phyloP scores from a whole-genome alignment of 768 basidiomycete species.

The Leccinum longicurvipes region DNA sequence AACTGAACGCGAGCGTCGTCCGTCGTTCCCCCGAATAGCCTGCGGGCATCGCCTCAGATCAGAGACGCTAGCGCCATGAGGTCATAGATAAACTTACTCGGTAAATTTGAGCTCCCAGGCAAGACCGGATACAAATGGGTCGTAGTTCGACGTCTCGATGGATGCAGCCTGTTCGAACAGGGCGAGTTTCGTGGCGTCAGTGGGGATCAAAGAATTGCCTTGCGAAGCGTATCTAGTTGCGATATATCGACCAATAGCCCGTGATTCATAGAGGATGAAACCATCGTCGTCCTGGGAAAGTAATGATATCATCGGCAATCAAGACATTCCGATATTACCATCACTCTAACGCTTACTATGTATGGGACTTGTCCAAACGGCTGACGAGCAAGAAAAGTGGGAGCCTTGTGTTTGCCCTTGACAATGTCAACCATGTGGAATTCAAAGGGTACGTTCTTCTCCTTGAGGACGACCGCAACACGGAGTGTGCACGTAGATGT shows the following conservation, averaged over 20 bases:
- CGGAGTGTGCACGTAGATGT: slow-evolving; percentile 47
- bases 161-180: slow-evolving; percentile 35
- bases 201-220: slow-evolving; percentile 36
- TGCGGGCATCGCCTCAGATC: not conserved
- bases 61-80: not conserved
- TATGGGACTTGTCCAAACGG: slow-evolving; percentile 40
- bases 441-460: slow-evolving; percentile 55
- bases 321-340: not conserved
- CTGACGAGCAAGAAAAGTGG: slow-evolving; percentile 14
- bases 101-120: not conserved
- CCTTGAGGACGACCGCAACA: slow-evolving; percentile 49
- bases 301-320: not conserved
- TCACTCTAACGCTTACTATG: slow-evolving; percentile 13
- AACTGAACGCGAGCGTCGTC: slow-evolving; percentile 28
- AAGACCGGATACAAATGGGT: slow-evolving; percentile 41
- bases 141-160: slow-evolving; percentile 40
- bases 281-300: slow-evolving; percentile 29
- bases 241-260: slow-evolving; percentile 37
- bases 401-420: slow-evolving; percentile 35
- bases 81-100: not conserved
- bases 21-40: slow-evolving; percentile 23
- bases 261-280: slow-evolving; percentile 25
- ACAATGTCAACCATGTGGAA: slow-evolving; percentile 36
- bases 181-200: slow-evolving; percentile 34
- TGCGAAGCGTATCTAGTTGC: slow-evolving; percentile 34